phyloP scores from a whole-genome alignment of 371 early-diverging fungal genomes.

The Lichtheimia corymbifera region DNA sequence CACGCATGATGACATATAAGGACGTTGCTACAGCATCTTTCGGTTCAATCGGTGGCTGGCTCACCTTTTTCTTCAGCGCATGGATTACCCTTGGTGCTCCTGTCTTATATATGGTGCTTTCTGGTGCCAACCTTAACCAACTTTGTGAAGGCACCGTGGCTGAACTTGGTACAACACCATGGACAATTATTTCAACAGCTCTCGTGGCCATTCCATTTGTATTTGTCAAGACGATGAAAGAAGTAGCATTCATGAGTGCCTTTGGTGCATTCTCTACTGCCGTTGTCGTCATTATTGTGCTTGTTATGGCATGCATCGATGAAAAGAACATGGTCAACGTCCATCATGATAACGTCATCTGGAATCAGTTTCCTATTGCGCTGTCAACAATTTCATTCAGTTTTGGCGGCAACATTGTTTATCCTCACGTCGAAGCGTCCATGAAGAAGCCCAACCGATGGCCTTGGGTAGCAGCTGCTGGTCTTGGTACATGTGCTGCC shows the following conservation, averaged over 20 bases:
- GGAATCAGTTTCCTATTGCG: slow-evolving; percentile 58
- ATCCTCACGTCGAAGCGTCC: slow-evolving; percentile 83
- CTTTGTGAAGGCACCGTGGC: slow-evolving; percentile 45
- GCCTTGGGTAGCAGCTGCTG: slow-evolving; percentile 67
- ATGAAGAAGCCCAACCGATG: slow-evolving; percentile 80
- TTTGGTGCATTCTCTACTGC: slow-evolving; percentile 62
- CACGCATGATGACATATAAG: slow-evolving; percentile 37
- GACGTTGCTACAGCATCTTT: slow-evolving; percentile 38
- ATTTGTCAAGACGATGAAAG: slow-evolving; percentile 59
- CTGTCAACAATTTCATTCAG: slow-evolving; percentile 73
- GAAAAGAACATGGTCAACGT: slow-evolving; percentile 21
- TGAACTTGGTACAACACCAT: slow-evolving; percentile 37
- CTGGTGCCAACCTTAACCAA: slow-evolving; percentile 53
- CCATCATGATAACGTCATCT: slow-evolving; percentile 47
- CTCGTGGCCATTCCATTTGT: slow-evolving; percentile 54
- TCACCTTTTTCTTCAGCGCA: slow-evolving; percentile 56
- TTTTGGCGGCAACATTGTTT: slow-evolving; percentile 83
- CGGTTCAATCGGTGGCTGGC: slow-evolving; percentile 39
- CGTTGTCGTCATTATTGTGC: slow-evolving; percentile 61
- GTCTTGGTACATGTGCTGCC: slow-evolving; percentile 68
- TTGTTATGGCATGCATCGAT: slow-evolving; percentile 43
- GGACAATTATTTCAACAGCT: slow-evolving; percentile 72
- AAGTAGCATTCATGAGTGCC: slow-evolving; percentile 62
- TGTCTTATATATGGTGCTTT: slow-evolving; percentile 56
- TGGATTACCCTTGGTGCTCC: slow-evolving; percentile 59